Base-by-base conservation (phyloP, 2,329 filamentous ascomycete species). In the Penicillium hesseltinei region DNA sequence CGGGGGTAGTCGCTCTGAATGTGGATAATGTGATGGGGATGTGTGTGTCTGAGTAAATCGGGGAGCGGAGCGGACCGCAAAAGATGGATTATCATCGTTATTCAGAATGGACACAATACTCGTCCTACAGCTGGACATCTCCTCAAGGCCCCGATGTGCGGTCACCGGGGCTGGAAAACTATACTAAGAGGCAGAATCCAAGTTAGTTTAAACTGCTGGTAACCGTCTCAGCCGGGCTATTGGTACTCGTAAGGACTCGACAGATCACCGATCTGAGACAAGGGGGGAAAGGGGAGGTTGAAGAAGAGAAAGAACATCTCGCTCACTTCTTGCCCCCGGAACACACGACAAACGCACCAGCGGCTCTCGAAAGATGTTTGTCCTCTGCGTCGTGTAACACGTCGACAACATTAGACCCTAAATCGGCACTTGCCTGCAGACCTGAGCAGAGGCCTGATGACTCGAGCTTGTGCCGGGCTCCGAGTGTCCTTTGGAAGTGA, bases 21-120 rank as follows among this genome's bases (percentile, higher is more conserved):
- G 65, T 29, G 64, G 56, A 42, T 65, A 62, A 39, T 65, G 60
- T 38, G 68, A 60, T 29, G 61, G 61, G 27, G 69, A 66, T 21
- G 33, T 33, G 40, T 62, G 66, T 13, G 62, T 63, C 49, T 59
- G 62, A 23, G 57, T 61, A 19, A 65, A 51, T 57, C 62, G 59
- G 10, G 66, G 63, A 19, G 68, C 64, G 31, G 73, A 74, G 48
- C 75, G 74, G 51, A 78, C 73, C 36, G 74, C 73, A 66, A 79
- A 79, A 27, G 77, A 77, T 44, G 77, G 77, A 57, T 77, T 74
- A 60, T 79, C 76, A 68, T 79, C 76, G 66, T 79, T 77, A 68
- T 79, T 79, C 58, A 79, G 61, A 62, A 79, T 79, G 31, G 77
- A 79, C 57, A 77, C 70, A 61, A 76, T 70, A 63, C 65, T 73